These are phyloP conservation scores for Alternaria infectoria DNA, from an alignment of 2,329 filamentous ascomycete genomes.

Conservation along the genomic window DNA sequence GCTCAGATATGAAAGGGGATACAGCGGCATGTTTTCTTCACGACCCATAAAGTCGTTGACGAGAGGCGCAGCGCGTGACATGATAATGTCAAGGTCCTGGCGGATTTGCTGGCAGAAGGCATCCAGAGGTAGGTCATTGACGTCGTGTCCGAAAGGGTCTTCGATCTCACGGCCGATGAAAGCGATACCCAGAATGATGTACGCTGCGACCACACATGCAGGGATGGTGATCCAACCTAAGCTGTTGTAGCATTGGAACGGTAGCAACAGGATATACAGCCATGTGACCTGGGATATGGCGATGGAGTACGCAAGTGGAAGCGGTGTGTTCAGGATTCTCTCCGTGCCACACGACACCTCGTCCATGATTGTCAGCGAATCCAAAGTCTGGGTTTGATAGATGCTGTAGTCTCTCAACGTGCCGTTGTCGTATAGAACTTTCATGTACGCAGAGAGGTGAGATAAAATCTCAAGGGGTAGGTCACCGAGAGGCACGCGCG, in stretches of 20 bases:
- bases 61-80: conserved; percentile 60
- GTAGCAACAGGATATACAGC: conserved; percentile 79
- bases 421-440: conserved; percentile 63
- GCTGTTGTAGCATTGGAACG: conserved; percentile 73
- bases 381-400: conserved; percentile 66
- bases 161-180: conserved; percentile 82
- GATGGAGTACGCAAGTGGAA: conserved; percentile 82
- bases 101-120: conserved; percentile 76
- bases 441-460: conserved; percentile 71
- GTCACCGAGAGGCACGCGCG: conserved; percentile 75
- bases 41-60: conserved; percentile 58
- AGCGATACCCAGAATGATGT: conserved; percentile 81
- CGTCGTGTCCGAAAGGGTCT: conserved; percentile 82
- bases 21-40: conserved; percentile 59
- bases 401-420: conserved; percentile 61
- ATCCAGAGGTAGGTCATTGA: conserved; percentile 72
- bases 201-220: conserved; percentile 71
- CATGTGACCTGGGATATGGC: conserved; percentile 85
- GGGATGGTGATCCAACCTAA: conserved; percentile 79
- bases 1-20: conserved; percentile 55
- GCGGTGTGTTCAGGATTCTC: conserved; percentile 78
- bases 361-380: conserved; percentile 67
- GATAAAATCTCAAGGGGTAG: conserved; percentile 79
- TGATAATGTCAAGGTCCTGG: conserved; percentile 75
- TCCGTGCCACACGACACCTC: conserved; percentile 76